A percentile compares a stretch with the other conserved stretches of the same genome.
These are phyloP conservation scores for Aspergillus sp. DNA, from an alignment of 2,329 filamentous ascomycete genomes.

Conservation along the genomic window DNA sequence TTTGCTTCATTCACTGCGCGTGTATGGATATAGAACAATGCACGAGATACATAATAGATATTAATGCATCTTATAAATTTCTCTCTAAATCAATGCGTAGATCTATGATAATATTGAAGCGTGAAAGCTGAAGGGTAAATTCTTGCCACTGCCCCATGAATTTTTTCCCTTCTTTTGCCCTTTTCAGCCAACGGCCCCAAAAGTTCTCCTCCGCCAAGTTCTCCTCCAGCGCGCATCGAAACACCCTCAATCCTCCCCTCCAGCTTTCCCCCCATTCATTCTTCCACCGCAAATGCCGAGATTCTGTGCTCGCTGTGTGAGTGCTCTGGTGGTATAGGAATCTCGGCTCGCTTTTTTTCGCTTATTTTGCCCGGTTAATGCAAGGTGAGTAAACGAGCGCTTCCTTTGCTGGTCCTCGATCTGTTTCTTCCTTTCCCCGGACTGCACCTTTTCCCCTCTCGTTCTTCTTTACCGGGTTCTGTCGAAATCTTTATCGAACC, in stretches of 20 bases:
- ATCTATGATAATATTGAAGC: not conserved
- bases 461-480: not conserved
- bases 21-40: too few species aligned
- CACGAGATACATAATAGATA: too few species aligned
- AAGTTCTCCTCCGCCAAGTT: slow-evolving; percentile 8
- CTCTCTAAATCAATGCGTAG: not conserved
- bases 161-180: not conserved
- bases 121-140: not conserved
- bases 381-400: slow-evolving; percentile 20
- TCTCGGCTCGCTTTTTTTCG: slow-evolving; percentile 26
- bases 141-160: slow-evolving; percentile 1
- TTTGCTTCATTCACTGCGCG: too few species aligned
- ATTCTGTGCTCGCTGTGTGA: slow-evolving; percentile 16
- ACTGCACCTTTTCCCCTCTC: slow-evolving; percentile 3
- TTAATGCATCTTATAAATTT: not conserved
- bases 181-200: not conserved
- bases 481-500: not conserved
- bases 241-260: slow-evolving; percentile 1
- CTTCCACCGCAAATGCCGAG: slow-evolving; percentile 19
- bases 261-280: slow-evolving; percentile 9
- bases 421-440: slow-evolving; percentile 2
- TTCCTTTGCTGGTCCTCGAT: slow-evolving; percentile 17
- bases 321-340: slow-evolving; percentile 25
- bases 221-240: slow-evolving; percentile 22
- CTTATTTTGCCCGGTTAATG: slow-evolving; percentile 23